Evolutionary conservation across 345 rosid genomes (phyloP), one percentile per base, ranked within the genome.

Genomic region (Eucalyptus rudis): DNA sequence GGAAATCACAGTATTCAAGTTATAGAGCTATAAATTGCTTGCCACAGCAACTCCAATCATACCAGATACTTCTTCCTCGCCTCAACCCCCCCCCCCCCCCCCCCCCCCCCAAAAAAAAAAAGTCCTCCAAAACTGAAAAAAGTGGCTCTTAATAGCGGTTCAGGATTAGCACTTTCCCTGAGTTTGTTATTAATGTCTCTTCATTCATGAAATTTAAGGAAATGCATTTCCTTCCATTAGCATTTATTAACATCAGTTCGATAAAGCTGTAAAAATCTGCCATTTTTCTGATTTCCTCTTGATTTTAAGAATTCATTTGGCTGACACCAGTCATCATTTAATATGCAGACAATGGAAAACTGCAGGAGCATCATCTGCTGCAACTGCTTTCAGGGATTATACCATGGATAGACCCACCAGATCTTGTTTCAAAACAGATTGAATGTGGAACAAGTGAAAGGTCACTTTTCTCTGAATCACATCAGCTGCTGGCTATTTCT

Each of bases 321-420:
- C 85, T 86, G 40, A 92, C 88, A 87, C 88, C 83, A 90, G 68
- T 51, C 4, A 58, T 92, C 90, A 90, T 89, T 92, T 91, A 91
- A 90, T 90, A 40, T 20, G 84, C 84, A 98, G 99, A 94, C 91
- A 94, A 93, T 89, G 93, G 91, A 89, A 94, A 94, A 90, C 91
- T 93, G 91, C 98, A 91, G 92, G 98, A 95, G 93, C 95, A 95
- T 91, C 98, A 97, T 94, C 92, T 97, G 84, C 93, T 96, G 56
- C 98, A 93, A 91, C 94, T 98, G 50, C 93, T 98, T 52, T 97
- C 98, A 64, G 99, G 97, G 93, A 92, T 96, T 89, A 89, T 97
- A 88, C 95, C 91, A 89, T 98, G 99, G 99, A 93, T 98, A 56
- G 95, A 98, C 93, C 99, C 99, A 90, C 96, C 99, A 85, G 94